These are phyloP conservation scores for Naegleria gruberi DNA, from an alignment of 208 protist species.

Conservation along the genomic window DNA sequence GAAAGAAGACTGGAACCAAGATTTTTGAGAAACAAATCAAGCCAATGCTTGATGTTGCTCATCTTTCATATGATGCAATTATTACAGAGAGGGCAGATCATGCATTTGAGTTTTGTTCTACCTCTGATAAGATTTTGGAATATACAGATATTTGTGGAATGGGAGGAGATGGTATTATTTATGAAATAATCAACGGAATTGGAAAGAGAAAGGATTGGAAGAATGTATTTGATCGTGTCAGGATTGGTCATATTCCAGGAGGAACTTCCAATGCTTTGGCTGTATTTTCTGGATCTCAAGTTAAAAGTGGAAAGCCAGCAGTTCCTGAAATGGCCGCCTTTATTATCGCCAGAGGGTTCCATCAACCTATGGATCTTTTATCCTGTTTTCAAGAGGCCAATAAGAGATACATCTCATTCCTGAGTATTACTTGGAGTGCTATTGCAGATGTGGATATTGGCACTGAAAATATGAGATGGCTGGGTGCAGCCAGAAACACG, in stretches of 20 bases:
- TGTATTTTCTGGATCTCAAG: background rate
- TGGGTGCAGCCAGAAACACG: background rate
- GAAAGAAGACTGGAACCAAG: background rate
- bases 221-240: background rate
- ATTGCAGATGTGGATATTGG: conserved; percentile 25
- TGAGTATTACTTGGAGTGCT: background rate
- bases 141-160: background rate
- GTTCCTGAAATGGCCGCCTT: background rate
- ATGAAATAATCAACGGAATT: background rate
- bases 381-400: background rate
- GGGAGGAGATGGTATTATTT: conserved; percentile 17
- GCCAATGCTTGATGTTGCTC: conserved; percentile 2
- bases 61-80: background rate
- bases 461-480: background rate
- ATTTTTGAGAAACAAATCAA: background rate
- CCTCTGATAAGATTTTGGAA: background rate
- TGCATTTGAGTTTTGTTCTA: background rate
- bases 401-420: background rate
- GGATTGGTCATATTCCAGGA: conserved; percentile 4
- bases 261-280: conserved; percentile 17
- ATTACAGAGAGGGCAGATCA: background rate
- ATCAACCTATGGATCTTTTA: background rate
- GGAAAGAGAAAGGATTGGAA: background rate
- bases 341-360: background rate
- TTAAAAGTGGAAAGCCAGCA: background rate